Evolutionary conservation across 169 alveolate species (phyloP), one percentile per base, ranked within the genome.

Genomic region (Babesia bovis): DNA sequence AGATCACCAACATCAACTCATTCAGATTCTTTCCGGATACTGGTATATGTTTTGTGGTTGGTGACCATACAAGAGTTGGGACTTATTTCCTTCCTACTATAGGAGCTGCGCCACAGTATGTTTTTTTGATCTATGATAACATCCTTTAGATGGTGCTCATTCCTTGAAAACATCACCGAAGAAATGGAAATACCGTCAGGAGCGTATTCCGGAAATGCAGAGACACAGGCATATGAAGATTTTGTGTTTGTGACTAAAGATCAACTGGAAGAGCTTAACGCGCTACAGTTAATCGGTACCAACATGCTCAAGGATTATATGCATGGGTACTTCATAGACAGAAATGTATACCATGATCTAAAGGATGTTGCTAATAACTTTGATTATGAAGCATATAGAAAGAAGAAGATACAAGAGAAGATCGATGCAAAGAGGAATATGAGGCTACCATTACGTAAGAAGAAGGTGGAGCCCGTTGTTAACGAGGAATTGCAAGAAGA

Each of bases 81-180:
- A 87, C 94, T 21, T 95, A 92, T 83, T 97, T 94, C 77, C 84
- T 95, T 7, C 99, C 99, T 15, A 79, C 85, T 63, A 76, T 97
- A 36, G 99, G 98, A 2, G 93, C 96, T 10, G 98, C 99, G 13
- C 99, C 99, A 47, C 93, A 81, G 90, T 81, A 81, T n/a, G 73
- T 33, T 10, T 12, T 26, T 12, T 5, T 10, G 7, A 0, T 44
- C 26, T 44, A 5, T 15, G 10, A n/a, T 13, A 7, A 72, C 28
- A 19, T 13, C 15, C 30, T 36, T 26, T 55, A 81, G 88, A 26
- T 97, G 99, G 98, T 95, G 98, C 50, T 89, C 98, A 42, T 97
- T 95, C 90, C 79, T 97, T 51, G 99, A 97, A 69, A 94, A 92
- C 70, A 85, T 97, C 33, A 97, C 98, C 0, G 99, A 97, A 77